phyloP scores from a whole-genome alignment of 306 rosid genomes.

The Corylus americana region DNA sequence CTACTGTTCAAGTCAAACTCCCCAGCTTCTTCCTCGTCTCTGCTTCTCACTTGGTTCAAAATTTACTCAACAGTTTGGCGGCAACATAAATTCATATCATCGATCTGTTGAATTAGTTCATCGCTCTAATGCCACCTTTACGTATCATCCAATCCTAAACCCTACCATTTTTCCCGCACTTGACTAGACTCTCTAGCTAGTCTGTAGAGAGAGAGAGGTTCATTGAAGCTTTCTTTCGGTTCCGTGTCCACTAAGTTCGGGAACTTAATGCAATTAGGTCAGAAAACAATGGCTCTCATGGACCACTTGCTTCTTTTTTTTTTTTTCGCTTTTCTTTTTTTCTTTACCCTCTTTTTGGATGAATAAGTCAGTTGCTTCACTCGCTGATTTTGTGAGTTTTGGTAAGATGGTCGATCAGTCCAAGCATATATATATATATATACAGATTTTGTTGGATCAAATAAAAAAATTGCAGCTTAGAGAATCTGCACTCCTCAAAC shows the following conservation, averaged over 20 bases:
- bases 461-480: conserved; percentile 14
- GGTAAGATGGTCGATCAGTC: conserved; percentile 29
- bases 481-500: conserved; percentile 24
- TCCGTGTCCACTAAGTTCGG: conserved; percentile 10
- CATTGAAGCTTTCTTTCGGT: not conserved
- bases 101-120: conserved; percentile 6
- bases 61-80: not conserved
- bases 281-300: conserved; percentile 33
- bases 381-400: conserved; percentile 34
- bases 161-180: not conserved
- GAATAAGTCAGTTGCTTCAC: conserved; percentile 20
- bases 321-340: not conserved
- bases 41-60: not conserved
- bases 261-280: conserved; percentile 35
- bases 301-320: conserved; percentile 21
- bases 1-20: conserved; percentile 16
- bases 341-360: not conserved
- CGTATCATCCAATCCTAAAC: not conserved
- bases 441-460: conserved; percentile 30
- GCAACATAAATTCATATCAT: not conserved
- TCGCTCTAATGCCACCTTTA: not conserved
- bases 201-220: not conserved
- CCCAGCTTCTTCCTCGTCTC: conserved; percentile 19
- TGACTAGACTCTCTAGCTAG: not conserved
- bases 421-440: not conserved